Conservation (phyloP, 176 grass and related monocot species). For the Juncus inflexus region DNA sequence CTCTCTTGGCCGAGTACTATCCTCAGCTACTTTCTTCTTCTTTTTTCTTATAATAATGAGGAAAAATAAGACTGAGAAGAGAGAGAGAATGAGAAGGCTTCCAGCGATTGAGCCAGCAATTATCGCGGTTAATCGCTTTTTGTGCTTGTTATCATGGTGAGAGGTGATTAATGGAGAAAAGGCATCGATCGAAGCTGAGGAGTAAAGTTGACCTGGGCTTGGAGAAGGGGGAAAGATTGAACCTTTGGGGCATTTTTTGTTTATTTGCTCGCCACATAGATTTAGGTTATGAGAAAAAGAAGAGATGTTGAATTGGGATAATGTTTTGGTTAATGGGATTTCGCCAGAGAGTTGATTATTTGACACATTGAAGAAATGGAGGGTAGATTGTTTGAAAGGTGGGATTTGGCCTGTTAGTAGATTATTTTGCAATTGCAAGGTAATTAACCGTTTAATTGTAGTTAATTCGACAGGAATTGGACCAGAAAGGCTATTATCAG, state of each 20-base stretch:
- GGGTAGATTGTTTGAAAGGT: constrained; percentile 45
- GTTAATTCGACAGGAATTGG: constrained; percentile 51
- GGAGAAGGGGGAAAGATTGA: constrained; percentile 1
- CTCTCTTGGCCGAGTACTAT: constrained; percentile 5
- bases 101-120: constrained; percentile 50
- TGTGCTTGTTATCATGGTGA: constrained; percentile 23
- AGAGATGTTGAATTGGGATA: constrained; percentile 60
- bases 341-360: constrained; percentile 52
- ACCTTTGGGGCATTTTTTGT: constrained; percentile 19
- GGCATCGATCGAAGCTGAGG: constrained; percentile 40
- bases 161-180: constrained; percentile 28
- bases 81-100: constrained; percentile 34
- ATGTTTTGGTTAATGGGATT: constrained; percentile 47
- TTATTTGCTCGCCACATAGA: constrained; percentile 61
- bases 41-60: constrained; percentile 34
- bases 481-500: constrained; percentile 56
- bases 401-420: constrained; percentile 48
- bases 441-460: constrained; percentile 43
- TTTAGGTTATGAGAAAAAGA: constrained; percentile 48
- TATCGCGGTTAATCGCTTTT: constrained; percentile 33
- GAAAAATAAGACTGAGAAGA: constrained; percentile 32
- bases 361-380: constrained; percentile 61
- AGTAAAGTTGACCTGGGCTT: constrained; percentile 18
- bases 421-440: constrained; percentile 60
- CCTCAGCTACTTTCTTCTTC: constrained; percentile 45